Conservation (phyloP, 257 asterid species). For the Dorcoceras hygrometricum region DNA sequence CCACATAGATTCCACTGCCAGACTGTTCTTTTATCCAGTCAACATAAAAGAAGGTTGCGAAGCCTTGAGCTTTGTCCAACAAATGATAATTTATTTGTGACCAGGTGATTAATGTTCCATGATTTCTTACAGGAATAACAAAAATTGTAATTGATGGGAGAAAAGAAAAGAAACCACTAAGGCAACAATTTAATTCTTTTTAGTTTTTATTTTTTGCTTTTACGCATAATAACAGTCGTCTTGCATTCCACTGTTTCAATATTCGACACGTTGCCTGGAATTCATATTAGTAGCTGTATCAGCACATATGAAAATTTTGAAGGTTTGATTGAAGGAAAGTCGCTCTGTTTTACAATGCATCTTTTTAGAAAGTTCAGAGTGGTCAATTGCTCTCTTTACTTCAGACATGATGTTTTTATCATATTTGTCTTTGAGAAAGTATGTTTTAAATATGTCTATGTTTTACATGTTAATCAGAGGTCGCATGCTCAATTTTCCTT, state of each 20-base stretch:
- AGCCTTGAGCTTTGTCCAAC: constrained; percentile 44
- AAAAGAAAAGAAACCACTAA: constrained; percentile 5
- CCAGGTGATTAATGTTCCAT: constrained; percentile 45
- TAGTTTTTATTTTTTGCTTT: constrained; percentile 11
- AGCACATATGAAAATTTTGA: neutral
- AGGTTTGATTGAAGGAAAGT: neutral
- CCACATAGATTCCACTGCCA: constrained; percentile 37
- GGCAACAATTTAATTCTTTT: constrained; percentile 2
- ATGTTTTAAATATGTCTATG: neutral
- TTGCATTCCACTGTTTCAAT: neutral
- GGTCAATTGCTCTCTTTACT: neutral
- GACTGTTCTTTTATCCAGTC: constrained; percentile 36
- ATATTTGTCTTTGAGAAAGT: neutral
- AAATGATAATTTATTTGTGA: constrained; percentile 48
- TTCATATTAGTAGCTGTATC: neutral
- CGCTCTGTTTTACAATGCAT: neutral
- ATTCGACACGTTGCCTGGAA: neutral
- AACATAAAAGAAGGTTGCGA: constrained; percentile 56
- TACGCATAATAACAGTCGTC: neutral
- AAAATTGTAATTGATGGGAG: constrained; percentile 6
- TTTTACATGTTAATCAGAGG: neutral
- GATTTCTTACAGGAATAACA: neutral
- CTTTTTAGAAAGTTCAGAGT: neutral
- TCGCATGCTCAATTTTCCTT: neutral
- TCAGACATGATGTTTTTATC: neutral